Conservation (phyloP, 2,329 filamentous ascomycete genomes). For the Neurospora sp. region DNA sequence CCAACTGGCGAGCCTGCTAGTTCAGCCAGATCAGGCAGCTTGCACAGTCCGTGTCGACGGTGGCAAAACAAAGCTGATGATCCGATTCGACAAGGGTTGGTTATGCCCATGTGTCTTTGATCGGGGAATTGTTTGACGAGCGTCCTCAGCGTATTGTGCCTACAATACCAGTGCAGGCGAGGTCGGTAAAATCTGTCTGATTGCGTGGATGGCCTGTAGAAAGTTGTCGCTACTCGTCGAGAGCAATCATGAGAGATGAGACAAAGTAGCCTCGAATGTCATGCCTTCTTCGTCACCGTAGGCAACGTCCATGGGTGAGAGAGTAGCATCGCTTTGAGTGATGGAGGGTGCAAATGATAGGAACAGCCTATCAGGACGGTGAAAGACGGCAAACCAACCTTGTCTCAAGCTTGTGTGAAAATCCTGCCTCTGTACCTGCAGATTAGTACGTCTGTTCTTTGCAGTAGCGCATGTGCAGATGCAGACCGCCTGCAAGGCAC, state of each 20-base stretch:
- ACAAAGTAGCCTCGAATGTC: not conserved
- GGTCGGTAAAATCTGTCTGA: not conserved
- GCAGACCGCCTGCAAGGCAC: not conserved
- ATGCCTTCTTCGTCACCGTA: not conserved
- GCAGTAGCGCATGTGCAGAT: not conserved
- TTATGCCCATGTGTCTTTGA: not conserved
- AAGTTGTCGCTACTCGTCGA: not conserved
- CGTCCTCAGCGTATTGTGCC: not conserved
- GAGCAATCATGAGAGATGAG: not conserved
- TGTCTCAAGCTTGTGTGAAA: not conserved
- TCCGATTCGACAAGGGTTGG: not conserved
- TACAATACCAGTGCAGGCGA: not conserved
- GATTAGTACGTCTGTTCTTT: not conserved
- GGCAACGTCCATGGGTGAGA: not conserved
- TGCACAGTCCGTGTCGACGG: not conserved
- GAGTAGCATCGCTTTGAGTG: not conserved
- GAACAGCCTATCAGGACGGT: not conserved
- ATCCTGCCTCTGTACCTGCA: not conserved
- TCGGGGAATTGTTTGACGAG: not conserved
- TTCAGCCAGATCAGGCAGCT: not conserved
- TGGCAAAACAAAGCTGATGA: not conserved
- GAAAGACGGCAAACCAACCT: not conserved
- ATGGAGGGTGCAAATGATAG: not conserved
- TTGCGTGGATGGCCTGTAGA: not conserved
- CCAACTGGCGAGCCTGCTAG: not conserved